Conservation (phyloP, 495 filamentous ascomycete species). For the Penicillium robsamsonii region DNA sequence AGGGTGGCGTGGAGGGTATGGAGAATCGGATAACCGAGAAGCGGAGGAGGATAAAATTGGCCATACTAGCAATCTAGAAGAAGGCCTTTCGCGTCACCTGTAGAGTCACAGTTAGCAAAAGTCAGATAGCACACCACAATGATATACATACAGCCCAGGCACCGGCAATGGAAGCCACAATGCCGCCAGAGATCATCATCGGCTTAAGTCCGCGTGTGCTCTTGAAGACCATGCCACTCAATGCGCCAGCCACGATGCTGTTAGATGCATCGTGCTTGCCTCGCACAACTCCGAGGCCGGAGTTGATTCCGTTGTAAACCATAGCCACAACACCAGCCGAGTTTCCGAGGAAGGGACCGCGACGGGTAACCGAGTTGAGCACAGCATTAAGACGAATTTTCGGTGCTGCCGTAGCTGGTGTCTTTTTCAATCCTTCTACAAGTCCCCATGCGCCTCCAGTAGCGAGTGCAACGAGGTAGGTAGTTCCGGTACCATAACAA, state of each 20-base stretch:
- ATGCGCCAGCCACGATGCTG: slow-evolving; percentile 74
- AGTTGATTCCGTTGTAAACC: slow-evolving; percentile 93
- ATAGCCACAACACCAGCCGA: slow-evolving; percentile 91
- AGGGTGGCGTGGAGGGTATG: slow-evolving; percentile 33
- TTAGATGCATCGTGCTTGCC: slow-evolving; percentile 92
- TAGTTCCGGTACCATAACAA: slow-evolving; percentile 94
- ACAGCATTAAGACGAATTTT: slow-evolving; percentile 90
- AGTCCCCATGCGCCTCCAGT: slow-evolving; percentile 89
- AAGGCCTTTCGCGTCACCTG: slow-evolving; percentile 59
- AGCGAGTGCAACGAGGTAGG: slow-evolving; percentile 83
- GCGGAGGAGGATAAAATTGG: slow-evolving; percentile 20
- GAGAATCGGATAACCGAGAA: slow-evolving; percentile 24
- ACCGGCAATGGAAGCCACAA: slow-evolving; percentile 82
- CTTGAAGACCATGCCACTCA: slow-evolving; percentile 95
- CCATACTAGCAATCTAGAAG: slow-evolving; percentile 39
- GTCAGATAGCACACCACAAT: background rate
- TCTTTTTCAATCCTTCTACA: slow-evolving; percentile 78
- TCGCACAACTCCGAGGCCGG: slow-evolving; percentile 76
- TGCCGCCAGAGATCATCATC: slow-evolving; percentile 87
- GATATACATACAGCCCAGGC: slow-evolving; percentile 74
- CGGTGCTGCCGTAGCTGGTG: slow-evolving; percentile 69
- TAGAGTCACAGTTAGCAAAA: slow-evolving; percentile 30
- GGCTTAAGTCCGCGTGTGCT: slow-evolving; percentile 84
- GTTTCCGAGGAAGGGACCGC: slow-evolving; percentile 97
- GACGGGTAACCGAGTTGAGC: slow-evolving; percentile 84